Percentiles rank a stretch among this genome's conserved stretches.
Conservation (phyloP, 1,284 basidiomycete species). For the Sutorius eximius region DNA sequence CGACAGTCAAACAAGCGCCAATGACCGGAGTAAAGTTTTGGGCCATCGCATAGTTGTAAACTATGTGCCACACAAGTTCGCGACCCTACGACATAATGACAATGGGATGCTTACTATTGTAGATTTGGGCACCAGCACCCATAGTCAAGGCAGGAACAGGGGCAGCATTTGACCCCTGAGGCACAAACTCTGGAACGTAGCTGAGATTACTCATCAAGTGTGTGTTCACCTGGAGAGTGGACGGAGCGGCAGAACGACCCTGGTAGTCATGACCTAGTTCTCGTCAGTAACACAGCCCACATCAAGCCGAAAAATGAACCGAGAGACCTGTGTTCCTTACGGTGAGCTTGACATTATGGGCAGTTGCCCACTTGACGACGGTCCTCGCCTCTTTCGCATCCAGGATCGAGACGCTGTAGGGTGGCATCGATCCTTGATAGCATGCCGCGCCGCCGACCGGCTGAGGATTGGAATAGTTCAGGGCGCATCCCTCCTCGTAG, state of each 20-base stretch:
- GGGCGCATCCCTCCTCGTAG: constrained; percentile 17
- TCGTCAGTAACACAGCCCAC: not conserved
- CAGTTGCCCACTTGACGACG: constrained; percentile 23
- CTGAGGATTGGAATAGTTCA: constrained; percentile 24
- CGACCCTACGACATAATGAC: not conserved
- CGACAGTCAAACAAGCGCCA: constrained; percentile 22
- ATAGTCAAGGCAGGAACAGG: constrained; percentile 21
- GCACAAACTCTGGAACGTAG: constrained; percentile 23
- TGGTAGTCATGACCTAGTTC: constrained; percentile 22
- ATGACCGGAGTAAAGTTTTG: constrained; percentile 16
- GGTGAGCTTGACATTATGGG: constrained; percentile 24
- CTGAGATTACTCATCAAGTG: constrained; percentile 15
- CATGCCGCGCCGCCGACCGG: constrained; percentile 10
- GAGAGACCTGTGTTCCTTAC: constrained; percentile 27
- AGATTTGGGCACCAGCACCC: constrained; percentile 18
- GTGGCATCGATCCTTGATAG: constrained; percentile 22
- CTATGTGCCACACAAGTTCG: not conserved
- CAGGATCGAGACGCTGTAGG: constrained; percentile 19
- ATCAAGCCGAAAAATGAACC: not conserved
- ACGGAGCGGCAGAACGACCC: constrained; percentile 25
- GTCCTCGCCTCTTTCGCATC: constrained; percentile 22
- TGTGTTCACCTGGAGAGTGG: constrained; percentile 27
- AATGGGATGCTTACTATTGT: constrained; percentile 12
- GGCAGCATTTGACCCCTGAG: constrained; percentile 17
- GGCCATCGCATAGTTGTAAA: constrained; percentile 13